Percentiles rank a stretch among this genome's conserved stretches.
These are phyloP conservation scores for Bipolaris zeicola DNA, from an alignment of 2,329 filamentous ascomycete genomes.

Conservation along the genomic window DNA sequence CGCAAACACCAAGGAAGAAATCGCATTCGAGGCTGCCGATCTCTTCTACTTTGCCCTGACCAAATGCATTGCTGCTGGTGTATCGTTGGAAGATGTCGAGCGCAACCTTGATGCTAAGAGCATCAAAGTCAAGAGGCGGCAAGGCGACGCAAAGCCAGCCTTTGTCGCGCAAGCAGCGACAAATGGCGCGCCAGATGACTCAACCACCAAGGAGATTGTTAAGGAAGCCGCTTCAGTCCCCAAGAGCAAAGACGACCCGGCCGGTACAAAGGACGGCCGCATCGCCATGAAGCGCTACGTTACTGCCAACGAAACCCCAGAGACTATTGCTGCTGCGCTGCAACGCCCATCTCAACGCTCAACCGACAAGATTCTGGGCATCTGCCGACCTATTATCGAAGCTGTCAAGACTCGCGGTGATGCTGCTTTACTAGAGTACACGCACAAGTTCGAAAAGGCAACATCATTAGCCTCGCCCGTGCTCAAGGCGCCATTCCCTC, in stretches of 20 bases:
- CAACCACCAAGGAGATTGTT: conserved; percentile 48
- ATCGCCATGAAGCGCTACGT: conserved; percentile 86
- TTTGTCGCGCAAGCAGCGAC: conserved; percentile 77
- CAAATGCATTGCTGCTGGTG: conserved; percentile 83
- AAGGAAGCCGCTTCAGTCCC: conserved; percentile 61
- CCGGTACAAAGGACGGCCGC: conserved; percentile 58
- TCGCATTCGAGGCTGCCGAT: conserved; percentile 94
- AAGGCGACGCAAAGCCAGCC: conserved; percentile 91
- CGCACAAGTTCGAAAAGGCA: conserved; percentile 97
- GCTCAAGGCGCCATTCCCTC: conserved; percentile 84
- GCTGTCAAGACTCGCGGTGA: conserved; percentile 85
- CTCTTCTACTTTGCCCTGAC: conserved; percentile 94
- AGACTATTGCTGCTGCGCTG: conserved; percentile 74
- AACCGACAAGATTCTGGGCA: conserved; percentile 89
- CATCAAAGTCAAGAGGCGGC: conserved; percentile 90
- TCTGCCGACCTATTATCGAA: conserved; percentile 89
- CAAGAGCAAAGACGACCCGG: conserved; percentile 58
- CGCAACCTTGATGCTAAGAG: conserved; percentile 92
- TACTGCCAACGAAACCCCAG: conserved; percentile 65
- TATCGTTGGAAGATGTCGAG: conserved; percentile 87
- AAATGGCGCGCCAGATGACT: conserved; percentile 20
- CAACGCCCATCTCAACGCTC: conserved; percentile 93
- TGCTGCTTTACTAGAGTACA: conserved; percentile 86
- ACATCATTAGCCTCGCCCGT: conserved; percentile 89
- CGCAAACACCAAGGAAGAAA: conserved; percentile 78